These are phyloP conservation scores for Tephrocybe sp. DNA, from an alignment of 768 basidiomycete species.

Conservation along the genomic window DNA sequence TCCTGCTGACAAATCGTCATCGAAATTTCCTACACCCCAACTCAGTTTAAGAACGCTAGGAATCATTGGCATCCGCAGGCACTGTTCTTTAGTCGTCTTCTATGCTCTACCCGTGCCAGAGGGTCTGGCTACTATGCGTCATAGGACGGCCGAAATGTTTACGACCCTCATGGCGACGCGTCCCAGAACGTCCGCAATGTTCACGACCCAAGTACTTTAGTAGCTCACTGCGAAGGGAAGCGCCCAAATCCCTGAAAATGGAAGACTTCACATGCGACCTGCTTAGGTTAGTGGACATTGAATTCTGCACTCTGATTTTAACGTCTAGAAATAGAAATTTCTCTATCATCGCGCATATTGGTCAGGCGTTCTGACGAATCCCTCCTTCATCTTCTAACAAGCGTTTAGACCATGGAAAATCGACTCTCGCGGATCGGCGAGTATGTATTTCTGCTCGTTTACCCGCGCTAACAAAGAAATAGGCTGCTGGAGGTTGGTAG, in stretches of 20 bases:
- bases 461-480: conserved; percentile 6
- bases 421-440: conserved; percentile 85
- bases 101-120: conserved; percentile 29
- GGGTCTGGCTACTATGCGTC: conserved; percentile 23
- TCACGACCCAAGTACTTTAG: conserved; percentile 25
- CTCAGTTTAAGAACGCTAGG: not conserved
- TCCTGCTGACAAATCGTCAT: conserved; percentile 13
- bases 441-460: conserved; percentile 19
- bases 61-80: too few species aligned
- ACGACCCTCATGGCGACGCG: conserved; percentile 23
- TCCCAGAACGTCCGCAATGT: conserved; percentile 17
- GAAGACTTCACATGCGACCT: conserved; percentile 64
- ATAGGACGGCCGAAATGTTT: conserved; percentile 12
- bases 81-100: too few species aligned
- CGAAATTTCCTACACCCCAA: not conserved
- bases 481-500: conserved; percentile 74
- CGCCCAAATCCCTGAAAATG: conserved; percentile 43
- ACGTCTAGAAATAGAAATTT: conserved; percentile 63
- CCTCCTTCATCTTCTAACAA: conserved; percentile 5
- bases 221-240: conserved; percentile 23
- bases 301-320: not conserved
- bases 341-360: conserved; percentile 96
- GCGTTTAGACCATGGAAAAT: conserved; percentile 82
- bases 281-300: conserved; percentile 49
- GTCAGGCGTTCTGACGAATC: conserved; percentile 31